Conservation (phyloP, 202 grass and related monocot genomes). For the Digitaria exilis region DNA sequence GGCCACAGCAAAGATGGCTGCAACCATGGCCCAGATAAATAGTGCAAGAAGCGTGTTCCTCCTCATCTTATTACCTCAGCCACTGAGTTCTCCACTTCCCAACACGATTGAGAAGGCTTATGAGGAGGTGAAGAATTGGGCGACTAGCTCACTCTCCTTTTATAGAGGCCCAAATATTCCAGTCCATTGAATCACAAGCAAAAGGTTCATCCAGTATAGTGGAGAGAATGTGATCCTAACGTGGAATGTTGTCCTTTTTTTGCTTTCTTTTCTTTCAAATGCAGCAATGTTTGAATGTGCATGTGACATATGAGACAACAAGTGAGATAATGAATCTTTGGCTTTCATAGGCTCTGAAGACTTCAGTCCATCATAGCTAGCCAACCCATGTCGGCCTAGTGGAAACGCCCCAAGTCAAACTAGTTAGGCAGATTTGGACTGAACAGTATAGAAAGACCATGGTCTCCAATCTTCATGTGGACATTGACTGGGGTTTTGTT, state of each 20-base stretch:
- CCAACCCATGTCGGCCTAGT: neutral
- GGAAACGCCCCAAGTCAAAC: neutral
- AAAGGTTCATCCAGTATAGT: neutral
- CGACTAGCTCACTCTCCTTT: neutral
- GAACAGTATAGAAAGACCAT: neutral
- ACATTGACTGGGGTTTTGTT: no score
- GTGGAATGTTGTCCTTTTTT: neutral
- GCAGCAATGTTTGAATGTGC: neutral
- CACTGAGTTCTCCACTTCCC: neutral
- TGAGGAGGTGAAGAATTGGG: neutral
- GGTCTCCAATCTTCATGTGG: neutral
- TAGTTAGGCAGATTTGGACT: neutral
- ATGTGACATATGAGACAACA: slow-evolving; percentile 5
- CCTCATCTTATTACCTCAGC: neutral
- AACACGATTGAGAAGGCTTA: neutral
- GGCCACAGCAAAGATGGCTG: neutral
- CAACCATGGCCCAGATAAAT: slow-evolving; percentile 13
- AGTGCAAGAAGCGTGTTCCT: slow-evolving; percentile 20
- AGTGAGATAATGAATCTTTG: neutral
- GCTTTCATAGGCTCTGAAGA: neutral
- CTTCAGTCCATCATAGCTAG: neutral
- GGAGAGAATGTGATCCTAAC: neutral
- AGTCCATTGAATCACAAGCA: slow-evolving; percentile 4
- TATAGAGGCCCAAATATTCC: slow-evolving; percentile 6
- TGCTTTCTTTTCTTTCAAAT: neutral